Base-by-base conservation (phyloP, 495 filamentous ascomycete species). In the Penicillium nucicola region DNA sequence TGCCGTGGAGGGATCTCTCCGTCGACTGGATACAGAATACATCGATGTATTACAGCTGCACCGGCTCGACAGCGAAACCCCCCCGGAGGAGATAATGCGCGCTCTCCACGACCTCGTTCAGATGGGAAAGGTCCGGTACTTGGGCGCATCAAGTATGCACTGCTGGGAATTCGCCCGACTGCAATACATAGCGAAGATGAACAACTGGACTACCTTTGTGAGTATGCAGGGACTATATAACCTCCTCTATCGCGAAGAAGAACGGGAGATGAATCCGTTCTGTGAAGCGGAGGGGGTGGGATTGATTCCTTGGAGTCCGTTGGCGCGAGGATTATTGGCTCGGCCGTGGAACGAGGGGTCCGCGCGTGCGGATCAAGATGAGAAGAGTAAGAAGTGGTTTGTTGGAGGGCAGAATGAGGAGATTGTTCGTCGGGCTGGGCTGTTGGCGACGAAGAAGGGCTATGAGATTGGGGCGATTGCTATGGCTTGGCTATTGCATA, bases 211-310 rank as follows among this genome's bases (percentile, higher is more conserved):
- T 77, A 76, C 77, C 53, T 88, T 88, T 57, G 65, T 86, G 42
- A 77, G 72, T 47, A 88, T 88, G 85, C 85, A 88, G 61, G 83
- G 83, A 52, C 72, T 77, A 20, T 85, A 88, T 60, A 88, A 86
- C 65, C 67, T 89, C 13, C 62, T 85, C 7, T 87, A 87, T 62
- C 72, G 86, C 4, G 85, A 89, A 63, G 85, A 89, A 57, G 86
- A 89, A 70, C 69, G 84, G 4, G 86, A 88, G 64, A 87, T 88
- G 83, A 84, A 78, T 57, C 71, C 75, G 0, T 85, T 81, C 67
- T 89, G 86, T 59, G 64, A 77, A n/a, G 76, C 76, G 22, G 85
- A 83, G 0, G 86, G 86, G 4, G 81, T 90, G 5, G 86, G 83
- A 0, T 49, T 88, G 8, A 78, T 87, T 37, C 84, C 85, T 14